A percentile compares a stretch with the other conserved stretches of the same genome.
Conservation (phyloP, 2,329 filamentous ascomycete genomes). For the Curvularia spicifera region DNA sequence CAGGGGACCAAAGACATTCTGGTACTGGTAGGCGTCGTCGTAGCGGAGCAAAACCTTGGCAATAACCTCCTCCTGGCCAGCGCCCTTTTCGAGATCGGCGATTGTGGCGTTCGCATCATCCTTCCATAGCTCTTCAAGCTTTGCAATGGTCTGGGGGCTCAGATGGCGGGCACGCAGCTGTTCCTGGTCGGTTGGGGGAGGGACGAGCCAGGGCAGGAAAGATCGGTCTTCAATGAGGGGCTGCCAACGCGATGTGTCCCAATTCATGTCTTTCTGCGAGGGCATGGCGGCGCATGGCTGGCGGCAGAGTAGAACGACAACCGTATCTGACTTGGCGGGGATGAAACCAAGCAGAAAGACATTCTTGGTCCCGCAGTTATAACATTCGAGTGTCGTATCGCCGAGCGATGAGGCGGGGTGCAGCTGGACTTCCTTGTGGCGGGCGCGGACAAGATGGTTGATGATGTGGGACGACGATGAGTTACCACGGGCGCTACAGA, state of each 20-base stretch:
- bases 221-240: constrained; percentile 96
- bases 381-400: constrained; percentile 96
- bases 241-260: constrained; percentile 98
- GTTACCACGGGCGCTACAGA: constrained; percentile 96
- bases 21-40: constrained; percentile 97
- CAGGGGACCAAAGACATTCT: constrained; percentile 96
- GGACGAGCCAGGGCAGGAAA: constrained; percentile 92
- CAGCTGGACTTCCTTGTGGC: constrained; percentile 98
- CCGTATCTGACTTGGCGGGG: constrained; percentile 96
- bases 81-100: constrained; percentile 87
- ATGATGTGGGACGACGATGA: constrained; percentile 97
- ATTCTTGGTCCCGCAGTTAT: constrained; percentile 99
- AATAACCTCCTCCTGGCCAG: constrained; percentile 92
- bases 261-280: constrained; percentile 99
- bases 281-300: constrained; percentile 94
- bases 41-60: constrained; percentile 91
- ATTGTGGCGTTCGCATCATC: constrained; percentile 89
- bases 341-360: constrained; percentile 98
- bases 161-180: constrained; percentile 93
- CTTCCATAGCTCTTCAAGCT: constrained; percentile 98
- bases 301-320: constrained; percentile 94
- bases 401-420: constrained; percentile 92
- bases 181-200: constrained; percentile 87
- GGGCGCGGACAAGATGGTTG: constrained; percentile 94
- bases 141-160: constrained; percentile 92